These are phyloP conservation scores for Aspergillus vadensis DNA, from an alignment of 2,329 filamentous ascomycete species.

Conservation along the genomic window DNA sequence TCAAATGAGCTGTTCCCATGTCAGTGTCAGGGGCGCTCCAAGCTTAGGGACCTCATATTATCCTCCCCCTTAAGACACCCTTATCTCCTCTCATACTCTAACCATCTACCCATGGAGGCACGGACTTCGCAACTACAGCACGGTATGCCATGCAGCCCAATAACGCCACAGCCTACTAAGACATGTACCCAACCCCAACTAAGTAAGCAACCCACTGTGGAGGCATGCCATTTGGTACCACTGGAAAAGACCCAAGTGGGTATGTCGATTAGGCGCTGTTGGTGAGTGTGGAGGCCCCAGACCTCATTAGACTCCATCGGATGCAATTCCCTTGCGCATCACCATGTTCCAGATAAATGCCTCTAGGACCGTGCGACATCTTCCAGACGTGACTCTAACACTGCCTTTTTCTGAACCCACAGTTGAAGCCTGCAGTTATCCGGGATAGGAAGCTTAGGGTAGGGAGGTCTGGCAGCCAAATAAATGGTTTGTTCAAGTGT, in stretches of 20 bases:
- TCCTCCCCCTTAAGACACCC: background rate
- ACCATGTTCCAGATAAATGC: background rate
- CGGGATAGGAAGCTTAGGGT: background rate
- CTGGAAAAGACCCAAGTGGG: conserved; percentile 12
- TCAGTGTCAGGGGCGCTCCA: background rate
- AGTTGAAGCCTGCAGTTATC: background rate
- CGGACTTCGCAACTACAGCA: background rate
- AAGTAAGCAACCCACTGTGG: conserved; percentile 11
- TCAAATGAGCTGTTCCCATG: conserved; percentile 8
- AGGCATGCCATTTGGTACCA: conserved; percentile 19
- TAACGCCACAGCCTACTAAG: conserved; percentile 2
- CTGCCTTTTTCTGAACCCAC: background rate
- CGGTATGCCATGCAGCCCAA: conserved; percentile 9
- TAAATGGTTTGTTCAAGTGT: background rate
- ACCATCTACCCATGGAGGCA: background rate
- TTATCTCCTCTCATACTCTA: background rate
- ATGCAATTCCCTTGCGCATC: background rate
- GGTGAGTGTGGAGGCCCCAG: background rate
- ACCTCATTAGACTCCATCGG: background rate
- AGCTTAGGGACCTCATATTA: background rate
- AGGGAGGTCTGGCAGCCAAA: background rate
- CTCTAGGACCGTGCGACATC: background rate
- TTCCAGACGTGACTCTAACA: background rate
- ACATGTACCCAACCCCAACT: conserved; percentile 6
- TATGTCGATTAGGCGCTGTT: background rate